Evolutionary conservation across 805 yeast species (phyloP).

Genomic region (Nakazawaea ishiwadae): DNA sequence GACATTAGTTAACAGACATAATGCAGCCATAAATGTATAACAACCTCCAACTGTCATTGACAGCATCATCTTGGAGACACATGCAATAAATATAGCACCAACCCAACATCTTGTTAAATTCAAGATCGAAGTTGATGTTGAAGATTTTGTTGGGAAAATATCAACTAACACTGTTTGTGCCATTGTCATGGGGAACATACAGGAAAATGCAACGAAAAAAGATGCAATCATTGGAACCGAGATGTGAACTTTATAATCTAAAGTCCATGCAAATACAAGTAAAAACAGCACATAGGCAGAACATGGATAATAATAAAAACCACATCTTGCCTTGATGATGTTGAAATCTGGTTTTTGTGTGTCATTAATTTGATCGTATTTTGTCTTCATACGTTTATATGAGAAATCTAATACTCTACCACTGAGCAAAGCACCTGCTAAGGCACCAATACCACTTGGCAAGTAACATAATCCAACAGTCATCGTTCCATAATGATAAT

Average conservation of each 20-base stretch:
- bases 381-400: conserved; percentile 33
- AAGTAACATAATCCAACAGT: conserved; percentile 71
- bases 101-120: conserved; percentile 61
- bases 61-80: conserved; percentile 46
- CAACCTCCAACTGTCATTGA: conserved; percentile 62
- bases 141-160: conserved; percentile 9
- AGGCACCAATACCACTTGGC: conserved; percentile 70
- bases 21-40: conserved; percentile 53
- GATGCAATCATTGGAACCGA: conserved; percentile 52
- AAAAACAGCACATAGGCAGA: conserved; percentile 32
- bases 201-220: conserved; percentile 45
- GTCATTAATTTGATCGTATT: conserved; percentile 21
- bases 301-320: conserved; percentile 37
- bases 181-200: conserved; percentile 46
- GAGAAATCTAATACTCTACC: conserved; percentile 55
- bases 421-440: conserved; percentile 51
- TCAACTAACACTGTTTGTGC: conserved; percentile 64
- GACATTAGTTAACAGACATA: conserved; percentile 25
- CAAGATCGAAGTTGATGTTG: conserved; percentile 42
- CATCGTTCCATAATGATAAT: conserved; percentile 47
- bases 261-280: conserved; percentile 62
- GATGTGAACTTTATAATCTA: conserved; percentile 37
- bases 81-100: conserved; percentile 61
- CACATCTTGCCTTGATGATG: conserved; percentile 44
- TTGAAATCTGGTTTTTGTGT: conserved; percentile 33